Base-by-base conservation (phyloP, 495 filamentous ascomycete species). In the Penicillium crystallinum region DNA sequence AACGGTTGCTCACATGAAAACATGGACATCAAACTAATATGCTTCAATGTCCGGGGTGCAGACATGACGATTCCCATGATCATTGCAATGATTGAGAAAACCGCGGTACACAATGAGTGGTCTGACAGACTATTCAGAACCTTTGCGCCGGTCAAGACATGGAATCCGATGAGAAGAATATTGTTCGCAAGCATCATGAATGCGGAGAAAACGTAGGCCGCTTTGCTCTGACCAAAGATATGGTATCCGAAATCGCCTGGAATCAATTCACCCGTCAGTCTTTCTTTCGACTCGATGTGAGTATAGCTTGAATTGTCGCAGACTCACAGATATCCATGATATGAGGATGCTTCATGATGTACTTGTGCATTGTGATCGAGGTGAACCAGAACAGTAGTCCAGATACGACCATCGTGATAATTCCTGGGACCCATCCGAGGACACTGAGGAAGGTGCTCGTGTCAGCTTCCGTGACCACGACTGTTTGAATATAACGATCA, bases 291-390 rank as follows among this genome's bases (percentile, higher is more conserved):
- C 34, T 9, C 17, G 22, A 9, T 35, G 5, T 45, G 8, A 23
- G 31, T 4, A 5, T 27, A n/a, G n/a, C 2, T 17, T 11, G 39
- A 30, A 22, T 6, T 14, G 19, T 7, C 42, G 17, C 17, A 17
- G 22, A 59, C 63, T 58, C 53, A 74, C 73, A 76, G 44, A 76
- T 75, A 54, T 76, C 66, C 29, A 55, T 70, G 48, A 76, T 76
- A 22, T 76, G 68, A 10, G 73, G 73, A 31, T 76, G 31, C 36
- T 75, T 74, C 73, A 76, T 75, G 51, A 76, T 74, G 41, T 58
- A 76, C 49, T 70, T 69, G 58, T 71, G 68, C 72, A 76, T 75
- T n/a, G 73, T 76, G 25, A 72, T 70, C 1, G 69, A 72, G 12
- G 71, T 72, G 10, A 70, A 61, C 69, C 69, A 74, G 57, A 74